Evolutionary conservation across 352 stramenopile species (phyloP).

Genomic region (Hyaloperonospora arabidopsidis): DNA sequence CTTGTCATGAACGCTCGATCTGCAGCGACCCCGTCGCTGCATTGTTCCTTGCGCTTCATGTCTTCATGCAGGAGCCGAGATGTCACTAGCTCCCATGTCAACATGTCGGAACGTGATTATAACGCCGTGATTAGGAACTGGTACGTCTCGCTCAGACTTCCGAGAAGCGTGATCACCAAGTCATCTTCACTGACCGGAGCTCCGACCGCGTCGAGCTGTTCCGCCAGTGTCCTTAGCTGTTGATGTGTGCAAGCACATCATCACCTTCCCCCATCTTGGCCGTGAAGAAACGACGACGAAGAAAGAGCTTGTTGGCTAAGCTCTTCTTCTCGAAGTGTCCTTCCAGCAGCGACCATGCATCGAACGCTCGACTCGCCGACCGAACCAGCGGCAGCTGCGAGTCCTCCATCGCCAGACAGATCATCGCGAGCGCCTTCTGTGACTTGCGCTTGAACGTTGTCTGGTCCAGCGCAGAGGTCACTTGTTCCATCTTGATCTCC

Average conservation of each 20-base stretch:
- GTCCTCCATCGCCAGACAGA: no score
- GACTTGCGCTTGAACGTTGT: background rate
- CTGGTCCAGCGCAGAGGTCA: background rate
- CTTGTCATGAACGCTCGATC: background rate
- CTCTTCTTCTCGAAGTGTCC: background rate
- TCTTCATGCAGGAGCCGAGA: background rate
- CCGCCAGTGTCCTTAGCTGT: no score
- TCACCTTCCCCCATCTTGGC: background rate
- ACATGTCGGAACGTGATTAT: background rate
- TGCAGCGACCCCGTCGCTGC: background rate
- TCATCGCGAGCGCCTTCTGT: no score
- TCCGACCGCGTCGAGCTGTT: no score
- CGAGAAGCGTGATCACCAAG: no score
- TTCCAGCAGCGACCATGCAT: background rate
- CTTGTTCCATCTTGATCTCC: background rate
- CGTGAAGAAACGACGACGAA: background rate
- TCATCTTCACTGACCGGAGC: background rate
- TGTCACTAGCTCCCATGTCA: background rate
- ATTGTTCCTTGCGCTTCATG: background rate
- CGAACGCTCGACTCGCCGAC: background rate
- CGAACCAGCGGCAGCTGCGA: no score
- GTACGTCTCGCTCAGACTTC: background rate
- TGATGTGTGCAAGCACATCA: background rate
- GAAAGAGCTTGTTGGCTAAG: background rate
- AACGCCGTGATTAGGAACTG: background rate